Evolutionary conservation across 108 stramenopile genomes (phyloP).

Genomic region (Aurantiochytrium sp.): DNA sequence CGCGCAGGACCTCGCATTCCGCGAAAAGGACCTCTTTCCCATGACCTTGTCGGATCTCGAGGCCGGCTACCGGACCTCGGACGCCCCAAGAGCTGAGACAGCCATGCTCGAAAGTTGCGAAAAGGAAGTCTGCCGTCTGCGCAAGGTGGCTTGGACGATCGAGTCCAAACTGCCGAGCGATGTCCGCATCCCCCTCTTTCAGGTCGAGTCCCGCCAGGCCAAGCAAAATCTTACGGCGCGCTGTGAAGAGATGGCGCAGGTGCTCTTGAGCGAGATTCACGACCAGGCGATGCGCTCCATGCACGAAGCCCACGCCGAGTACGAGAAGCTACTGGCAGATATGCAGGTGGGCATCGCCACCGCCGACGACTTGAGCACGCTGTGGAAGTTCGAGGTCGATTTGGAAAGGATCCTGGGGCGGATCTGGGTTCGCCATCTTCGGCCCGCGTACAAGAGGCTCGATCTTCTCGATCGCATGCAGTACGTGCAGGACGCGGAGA

Average conservation of each 20-base stretch:
- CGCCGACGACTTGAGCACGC: not conserved
- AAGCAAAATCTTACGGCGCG: not conserved
- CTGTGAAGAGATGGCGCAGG: not conserved
- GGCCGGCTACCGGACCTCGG: not conserved
- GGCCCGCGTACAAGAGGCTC: not conserved
- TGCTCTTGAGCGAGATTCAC: not conserved
- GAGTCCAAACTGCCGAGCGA: not conserved
- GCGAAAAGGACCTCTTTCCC: not conserved
- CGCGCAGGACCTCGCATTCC: not conserved
- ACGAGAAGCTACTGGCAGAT: not conserved
- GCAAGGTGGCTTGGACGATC: not conserved
- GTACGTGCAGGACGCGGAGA: not conserved
- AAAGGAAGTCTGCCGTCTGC: not conserved
- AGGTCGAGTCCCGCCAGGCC: not conserved
- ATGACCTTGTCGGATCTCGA: not conserved
- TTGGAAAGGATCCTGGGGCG: not conserved
- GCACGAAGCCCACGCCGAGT: not conserved
- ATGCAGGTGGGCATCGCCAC: not conserved
- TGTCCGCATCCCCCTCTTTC: not conserved
- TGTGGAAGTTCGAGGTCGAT: slow-evolving; percentile 12
- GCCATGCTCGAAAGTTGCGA: not conserved
- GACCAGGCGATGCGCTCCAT: not conserved
- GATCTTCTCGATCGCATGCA: not conserved
- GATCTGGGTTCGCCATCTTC: not conserved
- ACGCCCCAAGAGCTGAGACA: not conserved